Base-by-base conservation (phyloP, 257 asterid genomes). In the Rehmannia glutinosa region DNA sequence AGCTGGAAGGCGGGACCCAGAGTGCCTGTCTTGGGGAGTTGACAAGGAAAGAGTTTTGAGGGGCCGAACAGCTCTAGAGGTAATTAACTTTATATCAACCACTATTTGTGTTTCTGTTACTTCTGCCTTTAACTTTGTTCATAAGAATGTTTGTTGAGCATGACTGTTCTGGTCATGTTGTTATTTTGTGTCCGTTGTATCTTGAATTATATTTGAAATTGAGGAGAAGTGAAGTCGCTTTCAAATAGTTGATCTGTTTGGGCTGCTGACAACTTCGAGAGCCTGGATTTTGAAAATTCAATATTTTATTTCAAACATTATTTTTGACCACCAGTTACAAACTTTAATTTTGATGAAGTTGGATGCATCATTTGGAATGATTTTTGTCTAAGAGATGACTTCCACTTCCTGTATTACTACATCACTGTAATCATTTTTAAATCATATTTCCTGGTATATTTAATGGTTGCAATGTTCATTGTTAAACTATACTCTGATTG, bases 21-120 rank as follows among this genome's bases (percentile, higher is more conserved):
- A 92, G 70, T 92, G 97, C 79, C 77, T 92, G 38, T 90, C 98
- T 24, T 92, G 98, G 98, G 98, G 98, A 47, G 74, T 90, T 68
- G 98, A 92, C 80, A 92, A 83, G 76, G 97, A 90, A 77, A 82
- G 98, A 56, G 90, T 92, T 73, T 77, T 92, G 75, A 83, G 90
- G 82, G 96, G 98, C 35, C 93, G 98, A 32, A 92, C 95, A 36
- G 95, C 90, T 58, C 58, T 83, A 63, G 98, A 92, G 95, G 98
- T 92, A 82, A 74, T 76, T 61, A 38, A 61, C 64, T 70, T 52
- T 56, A 72, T 69, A 64, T 67, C 62, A 62, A 25, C 36, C 4
- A 19, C 25, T 4, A 15, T 39, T 59, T 30, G 39, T 35, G 62
- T 35, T 75, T 45, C 57, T 16, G 53, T 63, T 20, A 17, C 28